phyloP scores from a whole-genome alignment of 2,329 filamentous ascomycete genomes.

The Botrytis galanthina region DNA sequence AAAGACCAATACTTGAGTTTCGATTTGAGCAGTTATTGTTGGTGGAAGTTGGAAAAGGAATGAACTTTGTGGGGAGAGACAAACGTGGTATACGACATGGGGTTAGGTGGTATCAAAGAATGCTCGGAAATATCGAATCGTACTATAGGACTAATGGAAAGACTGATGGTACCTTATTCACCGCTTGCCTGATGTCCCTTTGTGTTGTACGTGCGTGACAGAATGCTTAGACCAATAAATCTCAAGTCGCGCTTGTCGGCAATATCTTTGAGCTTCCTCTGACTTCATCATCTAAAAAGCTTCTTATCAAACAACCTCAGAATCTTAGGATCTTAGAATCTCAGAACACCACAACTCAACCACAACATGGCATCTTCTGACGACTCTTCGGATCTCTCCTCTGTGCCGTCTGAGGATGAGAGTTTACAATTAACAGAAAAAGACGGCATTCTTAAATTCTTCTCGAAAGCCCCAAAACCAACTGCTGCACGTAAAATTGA shows the following conservation, averaged over 20 bases:
- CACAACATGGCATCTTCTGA: slow-evolving; percentile 47
- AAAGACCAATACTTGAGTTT: neutral
- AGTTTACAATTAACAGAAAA: slow-evolving; percentile 52
- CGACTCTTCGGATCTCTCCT: slow-evolving; percentile 63
- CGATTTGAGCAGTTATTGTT: neutral
- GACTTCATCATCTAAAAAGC: slow-evolving; percentile 26
- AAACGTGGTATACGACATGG: slow-evolving; percentile 11
- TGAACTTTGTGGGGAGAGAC: slow-evolving; percentile 8
- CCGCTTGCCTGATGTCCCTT: slow-evolving; percentile 15
- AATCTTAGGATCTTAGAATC: slow-evolving; percentile 23
- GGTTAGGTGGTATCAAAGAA: slow-evolving; percentile 13
- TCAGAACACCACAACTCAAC: slow-evolving; percentile 23
- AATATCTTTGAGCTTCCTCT: slow-evolving; percentile 28
- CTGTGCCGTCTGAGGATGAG: slow-evolving; percentile 54
- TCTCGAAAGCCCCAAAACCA: slow-evolving; percentile 52
- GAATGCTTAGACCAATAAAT: slow-evolving; percentile 24
- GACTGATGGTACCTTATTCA: slow-evolving; percentile 11
- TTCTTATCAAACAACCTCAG: slow-evolving; percentile 18
- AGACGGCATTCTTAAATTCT: slow-evolving; percentile 65
- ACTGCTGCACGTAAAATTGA: slow-evolving; percentile 51
- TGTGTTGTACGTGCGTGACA: slow-evolving; percentile 24
- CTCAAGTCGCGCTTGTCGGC: slow-evolving; percentile 29
- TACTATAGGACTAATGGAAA: slow-evolving; percentile 20
- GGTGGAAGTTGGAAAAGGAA: slow-evolving; percentile 1
- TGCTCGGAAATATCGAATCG: slow-evolving; percentile 19